Percentiles rank a stretch among this genome's conserved stretches.
These are phyloP conservation scores for Tuctoria greenei DNA, from an alignment of 176 grass and related monocot genomes.

Conservation along the genomic window DNA sequence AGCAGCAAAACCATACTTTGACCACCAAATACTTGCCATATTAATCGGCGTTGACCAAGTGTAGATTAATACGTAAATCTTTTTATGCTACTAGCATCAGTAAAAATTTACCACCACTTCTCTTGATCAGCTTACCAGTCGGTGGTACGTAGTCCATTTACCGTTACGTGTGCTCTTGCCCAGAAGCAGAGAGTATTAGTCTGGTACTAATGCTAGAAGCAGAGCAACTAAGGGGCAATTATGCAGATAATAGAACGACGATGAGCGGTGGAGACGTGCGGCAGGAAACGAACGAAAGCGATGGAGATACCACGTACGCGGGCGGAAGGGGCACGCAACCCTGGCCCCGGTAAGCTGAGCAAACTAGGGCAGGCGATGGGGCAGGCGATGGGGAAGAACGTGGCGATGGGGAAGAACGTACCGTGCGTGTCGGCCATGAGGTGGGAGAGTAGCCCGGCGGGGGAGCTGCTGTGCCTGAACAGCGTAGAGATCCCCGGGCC, in stretches of 20 bases:
- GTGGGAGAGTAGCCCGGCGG: constrained; percentile 71
- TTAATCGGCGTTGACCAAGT: too few relatives aligned
- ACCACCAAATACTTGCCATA: not conserved
- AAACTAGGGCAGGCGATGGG: too few relatives aligned
- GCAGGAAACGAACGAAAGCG: too few relatives aligned
- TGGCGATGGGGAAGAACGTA: constrained; percentile 26
- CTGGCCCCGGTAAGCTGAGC: not conserved
- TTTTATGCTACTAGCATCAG: too few relatives aligned
- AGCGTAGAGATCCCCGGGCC: constrained; percentile 4
- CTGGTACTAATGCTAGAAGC: too few relatives aligned
- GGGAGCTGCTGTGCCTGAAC: constrained; percentile 89
- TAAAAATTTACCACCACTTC: not conserved
- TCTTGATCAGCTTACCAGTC: not conserved
- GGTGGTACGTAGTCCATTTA: not conserved
- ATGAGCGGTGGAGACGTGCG: not conserved
- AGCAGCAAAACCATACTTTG: not conserved
- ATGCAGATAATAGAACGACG: not conserved
- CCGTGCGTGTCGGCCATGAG: constrained; percentile 74
- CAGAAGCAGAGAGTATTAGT: too few relatives aligned
- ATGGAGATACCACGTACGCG: too few relatives aligned
- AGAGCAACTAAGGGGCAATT: not conserved
- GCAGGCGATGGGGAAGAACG: too few relatives aligned
- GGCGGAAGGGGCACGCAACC: not conserved
- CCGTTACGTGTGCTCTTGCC: too few relatives aligned
- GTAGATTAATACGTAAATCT: too few relatives aligned